These are phyloP conservation scores for Pinus tabuliformis DNA, from an alignment of 75 land plant species.

Conservation along the genomic window DNA sequence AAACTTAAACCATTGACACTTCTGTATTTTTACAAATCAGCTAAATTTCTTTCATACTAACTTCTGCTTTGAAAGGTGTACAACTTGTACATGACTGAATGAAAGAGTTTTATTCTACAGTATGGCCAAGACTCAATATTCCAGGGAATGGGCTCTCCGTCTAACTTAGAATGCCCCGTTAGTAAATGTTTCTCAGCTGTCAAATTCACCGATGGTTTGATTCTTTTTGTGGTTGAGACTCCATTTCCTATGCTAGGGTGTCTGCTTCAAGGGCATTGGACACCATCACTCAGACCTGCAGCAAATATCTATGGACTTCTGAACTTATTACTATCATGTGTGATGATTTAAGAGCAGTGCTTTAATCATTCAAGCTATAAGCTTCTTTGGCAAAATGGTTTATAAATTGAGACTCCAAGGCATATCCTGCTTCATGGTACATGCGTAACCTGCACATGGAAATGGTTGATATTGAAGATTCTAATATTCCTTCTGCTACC, in stretches of 20 bases:
- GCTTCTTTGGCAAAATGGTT: not conserved
- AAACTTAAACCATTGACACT: not conserved
- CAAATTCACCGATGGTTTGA: not conserved
- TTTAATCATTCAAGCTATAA: not conserved
- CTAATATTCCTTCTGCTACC: no score
- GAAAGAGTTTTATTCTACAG: not conserved
- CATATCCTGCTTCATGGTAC: not conserved
- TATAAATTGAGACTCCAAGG: not conserved
- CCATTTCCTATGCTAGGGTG: not conserved
- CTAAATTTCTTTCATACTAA: not conserved
- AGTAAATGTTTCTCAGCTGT: not conserved
- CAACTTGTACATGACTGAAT: not conserved
- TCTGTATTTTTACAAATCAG: not conserved
- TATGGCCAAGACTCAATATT: not conserved
- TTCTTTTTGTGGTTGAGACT: not conserved
- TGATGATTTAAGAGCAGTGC: no score
- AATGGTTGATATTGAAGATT: not conserved
- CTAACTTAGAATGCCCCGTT: not conserved
- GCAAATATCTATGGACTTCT: not conserved
- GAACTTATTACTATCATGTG: not conserved
- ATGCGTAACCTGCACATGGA: not conserved
- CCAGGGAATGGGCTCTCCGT: not conserved
- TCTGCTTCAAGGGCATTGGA: not conserved
- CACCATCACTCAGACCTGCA: not conserved
- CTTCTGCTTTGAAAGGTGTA: not conserved